Conservation (phyloP, 768 basidiomycete species). For the Boletellus emodensis region DNA sequence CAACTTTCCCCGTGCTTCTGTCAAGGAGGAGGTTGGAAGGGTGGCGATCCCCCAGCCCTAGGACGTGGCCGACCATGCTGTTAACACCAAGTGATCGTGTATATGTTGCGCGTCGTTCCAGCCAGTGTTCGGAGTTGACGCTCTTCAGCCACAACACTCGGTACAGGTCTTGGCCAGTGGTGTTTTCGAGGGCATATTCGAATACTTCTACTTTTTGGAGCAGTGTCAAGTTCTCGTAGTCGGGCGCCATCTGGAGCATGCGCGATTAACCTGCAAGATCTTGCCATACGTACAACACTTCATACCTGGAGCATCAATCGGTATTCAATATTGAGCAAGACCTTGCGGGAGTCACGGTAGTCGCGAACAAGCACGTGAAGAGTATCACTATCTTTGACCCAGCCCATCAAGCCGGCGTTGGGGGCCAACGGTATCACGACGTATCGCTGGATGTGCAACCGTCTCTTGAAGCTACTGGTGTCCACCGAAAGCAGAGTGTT, state of each 20-base stretch:
- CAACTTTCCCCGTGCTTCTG: conserved; percentile 87
- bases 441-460: conserved; percentile 89
- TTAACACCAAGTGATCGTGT: conserved; percentile 94
- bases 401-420: conserved; percentile 90
- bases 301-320: conserved; percentile 93
- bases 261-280: not conserved
- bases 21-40: conserved; percentile 93
- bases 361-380: conserved; percentile 94
- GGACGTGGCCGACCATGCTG: conserved; percentile 98
- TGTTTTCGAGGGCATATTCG: conserved; percentile 97
- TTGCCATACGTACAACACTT: conserved; percentile 63
- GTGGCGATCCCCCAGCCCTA: conserved; percentile 96
- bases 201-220: conserved; percentile 99
- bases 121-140: conserved; percentile 93
- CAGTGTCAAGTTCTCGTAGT: conserved; percentile 91
- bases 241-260: conserved; percentile 85
- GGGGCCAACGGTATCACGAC: conserved; percentile 94
- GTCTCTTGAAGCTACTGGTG: conserved; percentile 92
- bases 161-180: conserved; percentile 96
- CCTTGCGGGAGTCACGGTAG: conserved; percentile 94
- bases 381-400: conserved; percentile 95
- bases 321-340: conserved; percentile 96
- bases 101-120: conserved; percentile 93
- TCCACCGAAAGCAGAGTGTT: conserved; percentile 93
- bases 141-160: conserved; percentile 96